Percentiles rank a stretch among this genome's conserved stretches.
Evolutionary conservation across 2,329 filamentous ascomycete genomes (phyloP).

Genomic region (Epicoccum nigrum): DNA sequence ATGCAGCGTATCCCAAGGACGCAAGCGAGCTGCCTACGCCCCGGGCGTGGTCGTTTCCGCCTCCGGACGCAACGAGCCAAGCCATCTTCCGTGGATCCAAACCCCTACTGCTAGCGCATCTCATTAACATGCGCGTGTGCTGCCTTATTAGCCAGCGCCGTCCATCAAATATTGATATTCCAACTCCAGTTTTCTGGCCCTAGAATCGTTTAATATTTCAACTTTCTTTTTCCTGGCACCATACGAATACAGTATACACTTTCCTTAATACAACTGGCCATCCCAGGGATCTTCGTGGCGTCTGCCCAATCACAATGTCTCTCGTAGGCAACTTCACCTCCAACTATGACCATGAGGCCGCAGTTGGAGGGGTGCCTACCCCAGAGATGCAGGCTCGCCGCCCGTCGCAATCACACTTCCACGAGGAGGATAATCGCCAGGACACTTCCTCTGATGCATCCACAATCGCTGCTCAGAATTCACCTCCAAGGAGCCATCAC

Average conservation of each 20-base stretch:
- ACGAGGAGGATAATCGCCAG: constrained; percentile 17
- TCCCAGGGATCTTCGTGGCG: constrained; percentile 14
- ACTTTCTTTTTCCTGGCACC: constrained; percentile 6
- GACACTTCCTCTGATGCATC: constrained; percentile 40
- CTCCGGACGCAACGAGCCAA: constrained; percentile 32
- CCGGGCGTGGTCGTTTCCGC: constrained; percentile 33
- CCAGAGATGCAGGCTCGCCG: constrained; percentile 36
- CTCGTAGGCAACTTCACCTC: constrained; percentile 52
- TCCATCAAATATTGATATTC: constrained; percentile 7
- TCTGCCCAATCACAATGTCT: constrained; percentile 44
- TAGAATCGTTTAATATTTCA: constrained; percentile 24
- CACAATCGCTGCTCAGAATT: constrained; percentile 39
- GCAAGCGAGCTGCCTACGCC: constrained; percentile 20
- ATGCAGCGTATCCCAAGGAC: constrained; percentile 22
- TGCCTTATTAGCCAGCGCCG: constrained; percentile 23
- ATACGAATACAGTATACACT: neutral
- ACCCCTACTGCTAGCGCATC: constrained; percentile 20
- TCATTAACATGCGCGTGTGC: constrained; percentile 27
- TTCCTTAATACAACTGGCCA: constrained; percentile 11
- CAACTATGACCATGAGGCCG: constrained; percentile 50
- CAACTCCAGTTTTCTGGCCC: constrained; percentile 11
- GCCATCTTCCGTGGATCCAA: constrained; percentile 22
- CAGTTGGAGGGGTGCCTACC: constrained; percentile 44
- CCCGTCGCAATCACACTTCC: constrained; percentile 22
- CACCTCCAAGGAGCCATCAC: constrained; percentile 29